Base-by-base conservation (phyloP, 2,329 filamentous ascomycete species). In the Colletotrichum noveboracense region DNA sequence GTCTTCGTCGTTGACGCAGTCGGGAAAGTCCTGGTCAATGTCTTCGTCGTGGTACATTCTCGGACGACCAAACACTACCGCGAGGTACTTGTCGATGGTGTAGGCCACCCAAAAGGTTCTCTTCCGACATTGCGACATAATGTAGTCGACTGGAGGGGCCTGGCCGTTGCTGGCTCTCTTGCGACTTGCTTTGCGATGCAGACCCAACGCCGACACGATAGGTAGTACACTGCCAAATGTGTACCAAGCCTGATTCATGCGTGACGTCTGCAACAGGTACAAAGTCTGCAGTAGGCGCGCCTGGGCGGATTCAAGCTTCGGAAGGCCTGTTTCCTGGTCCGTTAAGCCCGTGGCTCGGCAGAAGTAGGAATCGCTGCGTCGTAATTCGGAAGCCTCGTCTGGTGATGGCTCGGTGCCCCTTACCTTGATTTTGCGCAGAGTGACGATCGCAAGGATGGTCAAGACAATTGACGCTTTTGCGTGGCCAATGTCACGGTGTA, bases 101-200 rank as follows among this genome's bases (percentile, higher is more conserved):
- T 93, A 93, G 0, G 90, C 88, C 5, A 88, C 88, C 92, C 92
- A 93, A 66, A 93, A 93, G 0, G 89, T 87, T 9, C 91, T 85
- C 72, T 89, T 89, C 1, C 89, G 86, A 56, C 90, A 89, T 75
- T 93, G 90, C 0, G 82, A 81, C 5, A 86, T 81, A 10, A 89
- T 85, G 61, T 88, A 88, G 75, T 90, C 86, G 34, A 38, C 34
- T 3, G 48, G 58, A 3, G 65, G 34, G 16, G 61, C 52, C 16
- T 24, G 70, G 7, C 62, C 56, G n/a, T 32, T 36, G 43, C 30
- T 48, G 16, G 32, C 48, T n/a, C 68, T 69, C 38, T 72, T 72
- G 16, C 76, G 71, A 10, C 71, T 66, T 10, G 71, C 70, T 36
- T 70, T 74, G 13, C 76, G 58, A 62, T 78, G 76, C 21, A 78